Evolutionary conservation across 1,139 yeast genomes (phyloP), one percentile per base, ranked within the genome.

Genomic region (Protomyces pachydermus): DNA sequence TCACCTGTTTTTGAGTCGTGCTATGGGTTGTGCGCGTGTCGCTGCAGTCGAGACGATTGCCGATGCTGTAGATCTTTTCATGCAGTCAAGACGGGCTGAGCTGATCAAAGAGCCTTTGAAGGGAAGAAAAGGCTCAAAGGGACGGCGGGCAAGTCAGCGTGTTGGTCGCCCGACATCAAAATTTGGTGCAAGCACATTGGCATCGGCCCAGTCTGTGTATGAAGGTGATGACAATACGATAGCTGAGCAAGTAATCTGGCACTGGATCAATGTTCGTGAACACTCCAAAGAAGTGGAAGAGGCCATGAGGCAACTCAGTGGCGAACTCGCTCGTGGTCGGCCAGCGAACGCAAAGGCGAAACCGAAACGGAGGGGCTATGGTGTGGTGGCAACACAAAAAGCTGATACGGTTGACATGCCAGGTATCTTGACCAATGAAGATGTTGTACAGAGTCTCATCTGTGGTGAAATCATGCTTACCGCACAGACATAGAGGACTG

Each of bases 401-500:
- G 5, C 32, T 6, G 32, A 28, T 5, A 3, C 32, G 32, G 32
- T 1, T 28, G 32, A 28, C 12, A 6, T 42, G 3, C 48, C 48
- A 10, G 25, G 48, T n/a, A 16, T 58, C 4, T 48, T 58, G 34
- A 58, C 62, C 50, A 58, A 58, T 34, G 62, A 58, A 42, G 56
- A 58, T 58, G 62, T 58, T 35, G 62, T 58, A 4, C 62, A 58
- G 52, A 51, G 56, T 9, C 54, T 58, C 28, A 58, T 58, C 39
- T 51, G 52, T 5, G 62, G 62, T n/a, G 52, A 42, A 56, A 51
- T 37, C 51, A 14, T 57, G 51, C 39, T 23, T 57, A 3, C 28
- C 60, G 1, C 25, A 39, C 23, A 6, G 32, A 6, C 32, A 28
- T 28, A 6, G 8, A 3, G 32, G 8, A 28, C 32, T 3, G 32